These are phyloP conservation scores for Flaveria ramosissima DNA, from an alignment of 129 eudicot species.

Conservation along the genomic window DNA sequence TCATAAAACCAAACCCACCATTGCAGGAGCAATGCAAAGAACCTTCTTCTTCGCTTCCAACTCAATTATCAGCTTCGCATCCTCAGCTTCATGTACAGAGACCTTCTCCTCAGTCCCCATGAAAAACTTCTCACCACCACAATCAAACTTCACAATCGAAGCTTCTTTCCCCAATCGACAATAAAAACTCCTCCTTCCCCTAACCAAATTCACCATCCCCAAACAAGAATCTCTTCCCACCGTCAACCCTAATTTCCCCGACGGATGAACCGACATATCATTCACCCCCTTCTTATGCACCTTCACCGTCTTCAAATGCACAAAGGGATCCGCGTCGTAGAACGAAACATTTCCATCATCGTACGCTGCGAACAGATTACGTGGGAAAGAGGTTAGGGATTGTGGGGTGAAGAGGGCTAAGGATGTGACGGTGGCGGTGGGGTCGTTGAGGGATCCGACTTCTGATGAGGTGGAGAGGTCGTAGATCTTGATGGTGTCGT, in stretches of 20 bases:
- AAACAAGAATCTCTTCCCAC: slow-evolving; percentile 76
- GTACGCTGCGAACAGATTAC: slow-evolving; percentile 62
- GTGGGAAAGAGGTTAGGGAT: slow-evolving; percentile 56
- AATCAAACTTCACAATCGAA: slow-evolving; percentile 47
- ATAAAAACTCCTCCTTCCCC: slow-evolving; percentile 76
- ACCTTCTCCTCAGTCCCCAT: slow-evolving; percentile 74
- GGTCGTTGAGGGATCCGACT: slow-evolving; percentile 67
- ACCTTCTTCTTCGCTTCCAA: slow-evolving; percentile 57
- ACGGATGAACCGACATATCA: slow-evolving; percentile 65
- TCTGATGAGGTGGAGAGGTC: slow-evolving; percentile 80
- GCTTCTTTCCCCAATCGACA: slow-evolving; percentile 79
- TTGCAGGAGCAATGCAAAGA: slow-evolving; percentile 74
- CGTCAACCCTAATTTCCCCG: slow-evolving; percentile 75
- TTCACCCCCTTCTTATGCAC: slow-evolving; percentile 67
- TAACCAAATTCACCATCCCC: slow-evolving; percentile 87
- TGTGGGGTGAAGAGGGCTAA: slow-evolving; percentile 59
- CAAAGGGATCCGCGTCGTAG: slow-evolving; percentile 87
- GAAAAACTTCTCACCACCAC: slow-evolving; percentile 60
- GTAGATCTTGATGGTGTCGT: slow-evolving; percentile 89
- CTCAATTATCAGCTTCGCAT: slow-evolving; percentile 61
- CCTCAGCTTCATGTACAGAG: slow-evolving; percentile 72
- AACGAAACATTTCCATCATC: slow-evolving; percentile 76
- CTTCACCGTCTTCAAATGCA: slow-evolving; percentile 56
- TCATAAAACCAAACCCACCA: slow-evolving; percentile 38
- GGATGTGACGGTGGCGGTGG: slow-evolving; percentile 69